Base-by-base conservation (phyloP, 148 eudicot genomes). In the Silene latifolia region DNA sequence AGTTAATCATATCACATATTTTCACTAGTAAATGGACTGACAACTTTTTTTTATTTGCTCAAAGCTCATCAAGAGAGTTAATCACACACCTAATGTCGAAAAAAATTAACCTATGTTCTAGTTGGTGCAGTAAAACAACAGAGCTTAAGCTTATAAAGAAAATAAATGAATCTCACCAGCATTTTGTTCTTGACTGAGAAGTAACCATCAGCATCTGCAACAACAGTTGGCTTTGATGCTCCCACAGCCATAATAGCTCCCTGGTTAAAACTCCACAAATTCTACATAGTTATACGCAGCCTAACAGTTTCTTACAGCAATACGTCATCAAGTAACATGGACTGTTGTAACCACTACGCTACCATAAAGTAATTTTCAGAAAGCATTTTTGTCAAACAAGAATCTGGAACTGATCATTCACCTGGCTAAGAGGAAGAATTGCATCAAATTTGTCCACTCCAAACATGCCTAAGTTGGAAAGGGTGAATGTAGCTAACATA, bases 241-340 rank as follows among this genome's bases (percentile, higher is more conserved):
- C 98, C 98, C 75, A 93, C 98, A 66, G 98, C 98, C 98, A 93
- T 93, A 60, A 91, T 93, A 83, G 98, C 98, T 65, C 98, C 98
- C 98, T 93, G 84, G 65, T 60, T 53, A 70, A 71, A 47, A 48
- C n/a, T n/a, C n/a, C n/a, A n/a, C n/a, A n/a, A n/a, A n/a, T n/a
- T 67, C 32, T 46, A 77, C 69, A 24, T 48, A 66, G 11, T 56
- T 35, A 73, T n/a, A 48, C n/a, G n/a, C n/a, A n/a, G n/a, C n/a
- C n/a, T n/a, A n/a, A n/a, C n/a, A n/a, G n/a, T n/a, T n/a, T n/a
- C n/a, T n/a, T n/a, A n/a, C n/a, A n/a, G n/a, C n/a, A n/a, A n/a
- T n/a, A n/a, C n/a, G n/a, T n/a, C n/a, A n/a, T n/a, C n/a, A n/a
- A n/a, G n/a, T n/a, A n/a, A n/a, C n/a, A n/a, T n/a, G n/a, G n/a